A percentile compares a stretch with the other conserved stretches of the same genome.
These are phyloP conservation scores for Dryas alaskensis DNA, from an alignment of 306 rosid species.

Conservation along the genomic window DNA sequence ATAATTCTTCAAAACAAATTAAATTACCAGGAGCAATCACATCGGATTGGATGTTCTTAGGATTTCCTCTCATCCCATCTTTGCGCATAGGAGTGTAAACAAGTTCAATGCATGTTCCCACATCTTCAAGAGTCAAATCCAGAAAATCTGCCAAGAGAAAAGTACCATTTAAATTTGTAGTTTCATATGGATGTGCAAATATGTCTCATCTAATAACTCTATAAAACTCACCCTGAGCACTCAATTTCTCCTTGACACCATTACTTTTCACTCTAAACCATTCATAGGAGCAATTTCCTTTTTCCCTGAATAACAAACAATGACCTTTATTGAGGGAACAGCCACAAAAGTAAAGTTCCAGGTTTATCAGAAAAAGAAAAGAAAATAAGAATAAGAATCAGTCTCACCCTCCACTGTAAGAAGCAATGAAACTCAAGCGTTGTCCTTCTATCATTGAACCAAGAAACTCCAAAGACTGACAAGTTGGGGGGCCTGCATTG, in stretches of 20 bases:
- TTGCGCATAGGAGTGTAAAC: constrained; percentile 75
- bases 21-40: constrained; percentile 66
- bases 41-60: constrained; percentile 54
- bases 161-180: constrained; percentile 20
- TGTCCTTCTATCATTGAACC: constrained; percentile 88
- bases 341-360: background rate
- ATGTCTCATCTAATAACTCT: constrained; percentile 12
- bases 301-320: constrained; percentile 56
- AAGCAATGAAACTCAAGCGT: constrained; percentile 61
- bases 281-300: constrained; percentile 68
- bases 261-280: constrained; percentile 72
- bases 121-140: constrained; percentile 81
- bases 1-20: constrained; percentile 6
- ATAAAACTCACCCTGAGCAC: constrained; percentile 54
- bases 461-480: constrained; percentile 66
- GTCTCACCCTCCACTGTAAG: constrained; percentile 90
- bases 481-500: constrained; percentile 79
- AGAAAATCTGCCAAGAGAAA: constrained; percentile 52
- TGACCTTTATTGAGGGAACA: background rate
- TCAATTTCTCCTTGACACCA: constrained; percentile 52
- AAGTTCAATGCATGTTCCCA: constrained; percentile 69
- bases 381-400: background rate
- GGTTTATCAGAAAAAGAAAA: background rate
- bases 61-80: constrained; percentile 74
- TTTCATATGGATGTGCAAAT: constrained; percentile 16